Percentiles rank a stretch among this genome's conserved stretches.
Evolutionary conservation across 1,284 basidiomycete species (phyloP).

Genomic region (Trichosporon asahii): DNA sequence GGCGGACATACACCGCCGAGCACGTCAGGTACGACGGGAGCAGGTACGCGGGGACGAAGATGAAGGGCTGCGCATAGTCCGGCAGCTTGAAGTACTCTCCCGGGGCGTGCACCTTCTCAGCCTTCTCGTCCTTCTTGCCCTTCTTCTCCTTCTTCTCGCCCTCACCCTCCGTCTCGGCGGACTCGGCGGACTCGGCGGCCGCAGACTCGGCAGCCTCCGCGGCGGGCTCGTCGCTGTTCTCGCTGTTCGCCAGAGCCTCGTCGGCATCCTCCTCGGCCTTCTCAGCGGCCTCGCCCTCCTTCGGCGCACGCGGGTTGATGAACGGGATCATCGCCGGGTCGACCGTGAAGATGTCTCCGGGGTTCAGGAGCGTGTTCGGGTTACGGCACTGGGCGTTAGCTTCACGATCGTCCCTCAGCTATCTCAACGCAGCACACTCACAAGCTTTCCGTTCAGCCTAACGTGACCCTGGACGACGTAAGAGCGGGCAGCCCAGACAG

Average conservation of each 20-base stretch:
- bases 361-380: constrained; percentile 84
- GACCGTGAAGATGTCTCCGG: constrained; percentile 90
- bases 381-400: constrained; percentile 63
- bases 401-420: constrained; percentile 13
- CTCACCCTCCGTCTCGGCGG: constrained; percentile 17
- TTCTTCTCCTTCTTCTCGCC: constrained; percentile 15
- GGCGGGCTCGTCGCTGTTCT: constrained; percentile 17
- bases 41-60: constrained; percentile 94
- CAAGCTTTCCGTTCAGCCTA: constrained; percentile 82
- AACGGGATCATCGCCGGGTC: constrained; percentile 78
- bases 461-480: constrained; percentile 86
- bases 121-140: constrained; percentile 17
- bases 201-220: constrained; percentile 15
- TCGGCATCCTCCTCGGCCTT: constrained; percentile 32
- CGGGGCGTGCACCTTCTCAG: constrained; percentile 7
- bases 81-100: constrained; percentile 71
- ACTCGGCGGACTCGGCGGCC: constrained; percentile 14
- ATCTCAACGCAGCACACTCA: constrained; percentile 50
- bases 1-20: constrained; percentile 88
- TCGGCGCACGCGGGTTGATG: constrained; percentile 48
- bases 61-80: constrained; percentile 78
- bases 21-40: constrained; percentile 88
- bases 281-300: constrained; percentile 28
- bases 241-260: constrained; percentile 19
- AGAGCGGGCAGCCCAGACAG: constrained; percentile 82